These are phyloP conservation scores for Mortierella antarctica DNA, from an alignment of 192 early-diverging fungal species.

Conservation along the genomic window DNA sequence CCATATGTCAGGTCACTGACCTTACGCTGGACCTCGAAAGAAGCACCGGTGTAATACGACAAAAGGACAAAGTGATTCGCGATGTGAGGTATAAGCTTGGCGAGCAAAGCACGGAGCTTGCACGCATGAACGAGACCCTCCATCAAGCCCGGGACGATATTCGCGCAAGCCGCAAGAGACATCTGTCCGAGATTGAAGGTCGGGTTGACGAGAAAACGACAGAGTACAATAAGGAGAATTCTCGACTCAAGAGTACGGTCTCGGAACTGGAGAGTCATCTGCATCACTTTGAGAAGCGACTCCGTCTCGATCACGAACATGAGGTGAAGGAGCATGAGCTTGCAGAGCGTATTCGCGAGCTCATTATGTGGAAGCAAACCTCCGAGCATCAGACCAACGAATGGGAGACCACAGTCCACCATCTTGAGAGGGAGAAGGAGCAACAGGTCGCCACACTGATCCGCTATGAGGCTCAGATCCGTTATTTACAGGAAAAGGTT, in stretches of 20 bases:
- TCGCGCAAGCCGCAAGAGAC: constrained; percentile 9
- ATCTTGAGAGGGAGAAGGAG: constrained; percentile 22
- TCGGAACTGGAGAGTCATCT: constrained; percentile 11
- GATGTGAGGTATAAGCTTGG: constrained; percentile 17
- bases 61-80: constrained; percentile 16
- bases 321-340: constrained; percentile 15
- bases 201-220: constrained; percentile 4
- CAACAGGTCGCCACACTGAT: constrained; percentile 1
- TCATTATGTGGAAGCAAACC: constrained; percentile 30
- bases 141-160: constrained; percentile 15
- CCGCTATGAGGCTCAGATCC: constrained; percentile 2
- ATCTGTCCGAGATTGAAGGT: constrained; percentile 28
- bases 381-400: constrained; percentile 28
- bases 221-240: not conserved
- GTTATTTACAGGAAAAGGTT: not conserved
- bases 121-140: constrained; percentile 32
- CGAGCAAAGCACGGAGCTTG: constrained; percentile 20
- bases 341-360: constrained; percentile 16
- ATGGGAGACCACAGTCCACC: constrained; percentile 24
- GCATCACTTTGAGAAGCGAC: constrained; percentile 12
- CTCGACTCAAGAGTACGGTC: constrained; percentile 9
- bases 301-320: constrained; percentile 22
- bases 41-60: not conserved
- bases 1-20: constrained; percentile 6
- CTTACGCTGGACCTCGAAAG: constrained; percentile 17